Percentiles rank a stretch among this genome's conserved stretches.
These are phyloP conservation scores for Skeletonema tropicum DNA, from an alignment of 108 stramenopile genomes.

Conservation along the genomic window DNA sequence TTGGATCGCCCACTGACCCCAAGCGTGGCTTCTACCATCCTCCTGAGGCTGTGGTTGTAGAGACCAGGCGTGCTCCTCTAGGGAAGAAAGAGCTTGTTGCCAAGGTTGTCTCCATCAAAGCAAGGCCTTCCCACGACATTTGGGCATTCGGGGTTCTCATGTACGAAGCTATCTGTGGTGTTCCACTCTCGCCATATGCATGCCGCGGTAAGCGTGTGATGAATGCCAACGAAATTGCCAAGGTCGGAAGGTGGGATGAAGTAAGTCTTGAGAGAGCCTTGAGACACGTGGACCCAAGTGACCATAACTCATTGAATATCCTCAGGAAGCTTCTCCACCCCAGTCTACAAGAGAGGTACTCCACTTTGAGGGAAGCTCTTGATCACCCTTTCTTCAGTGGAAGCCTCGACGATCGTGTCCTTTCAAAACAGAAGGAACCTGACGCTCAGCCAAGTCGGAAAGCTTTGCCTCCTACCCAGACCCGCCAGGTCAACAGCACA, in stretches of 20 bases:
- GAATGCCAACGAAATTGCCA: conserved; percentile 68
- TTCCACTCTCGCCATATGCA: conserved; percentile 79
- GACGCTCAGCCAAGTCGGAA: conserved; percentile 13
- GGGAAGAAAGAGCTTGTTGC: conserved; percentile 71
- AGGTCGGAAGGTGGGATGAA: conserved; percentile 84
- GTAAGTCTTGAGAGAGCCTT: conserved; percentile 70
- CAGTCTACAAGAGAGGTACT: conserved; percentile 62
- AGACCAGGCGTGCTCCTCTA: conserved; percentile 61
- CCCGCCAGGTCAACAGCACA: not conserved
- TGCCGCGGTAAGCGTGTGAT: conserved; percentile 85
- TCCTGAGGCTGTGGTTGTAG: conserved; percentile 79
- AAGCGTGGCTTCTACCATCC: conserved; percentile 88
- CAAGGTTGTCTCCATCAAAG: conserved; percentile 69
- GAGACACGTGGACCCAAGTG: conserved; percentile 55
- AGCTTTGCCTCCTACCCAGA: not conserved
- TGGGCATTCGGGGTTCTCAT: conserved; percentile 86
- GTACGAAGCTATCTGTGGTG: conserved; percentile 80
- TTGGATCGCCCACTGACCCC: conserved; percentile 79
- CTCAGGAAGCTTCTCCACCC: conserved; percentile 72
- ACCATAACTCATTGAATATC: conserved; percentile 58
- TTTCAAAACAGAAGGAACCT: conserved; percentile 11
- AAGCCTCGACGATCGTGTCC: conserved; percentile 28
- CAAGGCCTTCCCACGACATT: conserved; percentile 78
- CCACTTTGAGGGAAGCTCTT: conserved; percentile 69
- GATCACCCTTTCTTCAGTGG: conserved; percentile 82